A percentile compares a stretch with the other conserved stretches of the same genome.
These are phyloP conservation scores for Lactifluus rugatus DNA, from an alignment of 768 basidiomycete genomes.

Conservation along the genomic window DNA sequence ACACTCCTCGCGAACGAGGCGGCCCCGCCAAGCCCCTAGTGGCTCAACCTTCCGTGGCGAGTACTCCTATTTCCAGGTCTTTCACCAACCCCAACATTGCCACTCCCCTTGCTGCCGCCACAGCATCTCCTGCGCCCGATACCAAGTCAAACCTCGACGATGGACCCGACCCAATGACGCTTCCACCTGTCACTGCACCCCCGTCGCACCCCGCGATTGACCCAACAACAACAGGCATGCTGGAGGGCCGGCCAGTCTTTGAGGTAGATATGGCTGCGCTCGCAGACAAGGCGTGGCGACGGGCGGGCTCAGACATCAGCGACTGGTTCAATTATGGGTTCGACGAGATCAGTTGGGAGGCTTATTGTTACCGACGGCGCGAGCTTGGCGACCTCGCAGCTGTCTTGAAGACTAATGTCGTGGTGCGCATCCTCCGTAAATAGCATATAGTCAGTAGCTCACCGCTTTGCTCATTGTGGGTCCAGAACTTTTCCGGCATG, in stretches of 20 bases:
- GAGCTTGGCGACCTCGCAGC: constrained; percentile 73
- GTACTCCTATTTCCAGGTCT: constrained; percentile 17
- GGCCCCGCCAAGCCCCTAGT: constrained; percentile 31
- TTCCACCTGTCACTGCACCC: constrained; percentile 61
- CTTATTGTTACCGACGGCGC: constrained; percentile 77
- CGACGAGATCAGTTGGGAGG: constrained; percentile 93
- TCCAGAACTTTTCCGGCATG: constrained; percentile 72
- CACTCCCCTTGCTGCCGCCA: constrained; percentile 10
- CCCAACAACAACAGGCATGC: constrained; percentile 49
- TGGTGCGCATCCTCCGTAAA: constrained; percentile 39
- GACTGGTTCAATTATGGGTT: constrained; percentile 99
- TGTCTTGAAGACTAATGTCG: constrained; percentile 72
- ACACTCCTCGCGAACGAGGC: constrained; percentile 62
- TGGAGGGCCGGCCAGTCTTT: constrained; percentile 71
- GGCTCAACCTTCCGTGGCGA: constrained; percentile 21
- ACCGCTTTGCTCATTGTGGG: not conserved
- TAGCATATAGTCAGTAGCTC: not conserved
- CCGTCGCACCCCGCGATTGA: constrained; percentile 76
- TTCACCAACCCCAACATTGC: constrained; percentile 12
- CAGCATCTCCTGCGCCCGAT: not conserved
- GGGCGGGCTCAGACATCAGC: constrained; percentile 84
- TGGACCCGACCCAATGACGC: constrained; percentile 51
- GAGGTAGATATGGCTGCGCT: constrained; percentile 72
- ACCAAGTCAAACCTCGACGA: constrained; percentile 29
- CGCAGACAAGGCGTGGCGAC: constrained; percentile 82